Evolutionary conservation across 2,329 filamentous ascomycete species (phyloP).

Genomic region (Elsinoe australis): DNA sequence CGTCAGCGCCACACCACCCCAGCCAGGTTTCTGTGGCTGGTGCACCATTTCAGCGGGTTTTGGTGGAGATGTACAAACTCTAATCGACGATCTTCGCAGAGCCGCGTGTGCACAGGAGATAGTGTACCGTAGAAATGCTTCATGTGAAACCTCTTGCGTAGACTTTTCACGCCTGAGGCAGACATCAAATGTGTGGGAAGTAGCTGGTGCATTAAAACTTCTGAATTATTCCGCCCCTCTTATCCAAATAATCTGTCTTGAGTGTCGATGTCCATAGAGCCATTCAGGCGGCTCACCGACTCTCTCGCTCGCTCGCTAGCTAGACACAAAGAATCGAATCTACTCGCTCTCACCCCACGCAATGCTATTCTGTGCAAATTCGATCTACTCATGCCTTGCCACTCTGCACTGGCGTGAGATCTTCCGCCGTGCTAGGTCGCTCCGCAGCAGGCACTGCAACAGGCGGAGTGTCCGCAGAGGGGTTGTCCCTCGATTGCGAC

Average conservation of each 20-base stretch:
- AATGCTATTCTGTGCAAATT: background rate
- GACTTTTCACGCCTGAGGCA: too few species aligned
- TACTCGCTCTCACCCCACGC: background rate
- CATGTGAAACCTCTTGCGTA: too few species aligned
- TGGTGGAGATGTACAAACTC: too few species aligned
- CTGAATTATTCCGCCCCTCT: too few species aligned
- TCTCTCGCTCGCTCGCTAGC: background rate
- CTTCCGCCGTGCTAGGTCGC: too few species aligned
- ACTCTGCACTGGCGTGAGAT: too few species aligned
- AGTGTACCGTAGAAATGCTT: too few species aligned
- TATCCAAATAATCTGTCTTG: background rate
- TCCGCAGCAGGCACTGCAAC: background rate
- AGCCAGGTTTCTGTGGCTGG: background rate
- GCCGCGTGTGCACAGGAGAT: background rate
- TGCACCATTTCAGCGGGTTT: background rate
- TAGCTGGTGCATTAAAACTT: background rate
- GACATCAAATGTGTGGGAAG: too few species aligned
- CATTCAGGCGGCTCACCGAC: too few species aligned
- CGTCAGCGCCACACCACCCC: background rate
- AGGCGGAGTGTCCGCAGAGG: background rate
- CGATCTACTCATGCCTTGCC: background rate
- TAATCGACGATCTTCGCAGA: too few species aligned
- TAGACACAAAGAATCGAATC: background rate
- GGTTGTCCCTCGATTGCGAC: background rate
- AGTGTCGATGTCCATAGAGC: too few species aligned